Evolutionary conservation across 371 early-diverging fungal genomes (phyloP).

Genomic region (Ordospora colligata): DNA sequence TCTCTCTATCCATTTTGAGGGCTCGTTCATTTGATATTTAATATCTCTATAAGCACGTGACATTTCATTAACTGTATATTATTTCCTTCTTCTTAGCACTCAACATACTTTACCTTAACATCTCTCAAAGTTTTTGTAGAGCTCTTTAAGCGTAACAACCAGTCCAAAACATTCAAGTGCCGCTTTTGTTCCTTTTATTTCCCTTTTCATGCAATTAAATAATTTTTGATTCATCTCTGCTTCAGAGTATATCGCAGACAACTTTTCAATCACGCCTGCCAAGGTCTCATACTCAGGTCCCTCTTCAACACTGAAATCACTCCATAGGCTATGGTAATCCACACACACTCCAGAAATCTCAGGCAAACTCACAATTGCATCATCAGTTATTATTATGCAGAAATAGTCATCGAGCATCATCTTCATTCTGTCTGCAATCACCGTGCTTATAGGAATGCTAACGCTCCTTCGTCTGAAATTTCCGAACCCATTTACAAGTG

Average conservation of each 20-base stretch:
- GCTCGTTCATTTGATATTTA: background rate
- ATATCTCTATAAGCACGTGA: background rate
- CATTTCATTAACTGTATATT: background rate
- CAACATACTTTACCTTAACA: background rate
- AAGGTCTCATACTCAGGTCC: conserved; percentile 13
- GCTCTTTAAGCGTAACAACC: conserved; percentile 17
- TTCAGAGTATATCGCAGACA: background rate
- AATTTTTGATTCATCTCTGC: background rate
- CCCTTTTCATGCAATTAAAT: conserved; percentile 28
- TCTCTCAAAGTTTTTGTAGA: conserved; percentile 41
- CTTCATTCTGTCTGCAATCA: background rate
- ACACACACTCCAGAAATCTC: background rate
- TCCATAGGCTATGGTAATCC: background rate
- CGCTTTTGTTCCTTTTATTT: conserved; percentile 18
- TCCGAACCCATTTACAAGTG: conserved; percentile 24
- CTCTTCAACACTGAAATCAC: background rate
- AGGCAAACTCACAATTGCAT: conserved; percentile 1
- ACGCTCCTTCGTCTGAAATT: conserved; percentile 13
- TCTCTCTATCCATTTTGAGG: conserved; percentile 16
- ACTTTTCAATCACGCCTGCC: background rate
- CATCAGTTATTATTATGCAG: conserved; percentile 1
- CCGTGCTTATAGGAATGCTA: background rate
- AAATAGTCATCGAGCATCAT: conserved; percentile 33
- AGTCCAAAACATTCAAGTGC: conserved; percentile 14
- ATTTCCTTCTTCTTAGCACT: background rate